A percentile compares a stretch with the other conserved stretches of the same genome.
phyloP scores from a whole-genome alignment of 2,329 filamentous ascomycete species.

The Sclerotinia glacialis region DNA sequence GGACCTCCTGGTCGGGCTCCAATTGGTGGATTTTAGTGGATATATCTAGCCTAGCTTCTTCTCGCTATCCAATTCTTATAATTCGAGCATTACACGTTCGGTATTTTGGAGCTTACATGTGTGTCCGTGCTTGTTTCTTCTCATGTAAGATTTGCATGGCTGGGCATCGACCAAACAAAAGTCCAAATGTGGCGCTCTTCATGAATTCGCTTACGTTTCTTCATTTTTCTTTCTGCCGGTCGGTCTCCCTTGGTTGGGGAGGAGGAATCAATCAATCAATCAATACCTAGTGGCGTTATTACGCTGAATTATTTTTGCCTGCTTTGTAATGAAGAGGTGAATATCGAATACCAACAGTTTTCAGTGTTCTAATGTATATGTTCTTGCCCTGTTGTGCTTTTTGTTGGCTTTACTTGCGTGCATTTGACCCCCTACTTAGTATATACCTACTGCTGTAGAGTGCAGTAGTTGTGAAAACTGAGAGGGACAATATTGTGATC shows the following conservation, averaged over 20 bases:
- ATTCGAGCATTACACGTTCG: constrained; percentile 1
- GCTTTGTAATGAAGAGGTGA: constrained; percentile 2
- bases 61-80: constrained; percentile 15
- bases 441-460: neutral
- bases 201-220: constrained; percentile 10
- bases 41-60: constrained; percentile 12
- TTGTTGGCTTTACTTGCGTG: neutral
- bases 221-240: neutral
- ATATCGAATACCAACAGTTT: constrained; percentile 12
- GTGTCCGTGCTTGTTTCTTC: neutral
- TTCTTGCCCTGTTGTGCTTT: neutral
- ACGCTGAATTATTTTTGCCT: constrained; percentile 3
- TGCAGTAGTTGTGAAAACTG: neutral
- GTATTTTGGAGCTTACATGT: neutral
- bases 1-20: constrained; percentile 18
- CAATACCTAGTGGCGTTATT: constrained; percentile 15
- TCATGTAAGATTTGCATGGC: constrained; percentile 11
- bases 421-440: neutral
- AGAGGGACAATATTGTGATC: neutral
- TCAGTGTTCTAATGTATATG: neutral
- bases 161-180: constrained; percentile 1
- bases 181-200: neutral
- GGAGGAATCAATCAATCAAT: constrained; percentile 12
- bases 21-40: constrained; percentile 17
- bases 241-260: constrained; percentile 11